Conservation (phyloP, 805 yeast genomes). For the Myxozyma melibiosi region DNA sequence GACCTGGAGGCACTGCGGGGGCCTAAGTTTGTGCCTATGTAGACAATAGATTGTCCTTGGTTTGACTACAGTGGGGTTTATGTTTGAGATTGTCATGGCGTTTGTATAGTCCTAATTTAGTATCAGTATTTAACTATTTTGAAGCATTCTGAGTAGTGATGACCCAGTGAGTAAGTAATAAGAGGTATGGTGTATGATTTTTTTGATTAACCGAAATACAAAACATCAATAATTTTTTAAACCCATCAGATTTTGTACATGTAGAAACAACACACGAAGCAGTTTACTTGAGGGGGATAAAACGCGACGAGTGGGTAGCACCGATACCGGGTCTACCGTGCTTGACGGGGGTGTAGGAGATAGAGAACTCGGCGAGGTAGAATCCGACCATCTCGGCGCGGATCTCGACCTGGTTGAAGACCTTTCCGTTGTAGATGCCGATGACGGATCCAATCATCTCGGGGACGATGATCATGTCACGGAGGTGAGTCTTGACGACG, state of each 20-base stretch:
- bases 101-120: background rate
- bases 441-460: constrained; percentile 99
- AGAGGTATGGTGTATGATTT: background rate
- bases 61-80: background rate
- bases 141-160: background rate
- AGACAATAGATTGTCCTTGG: background rate
- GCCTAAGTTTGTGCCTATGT: constrained; percentile 1
- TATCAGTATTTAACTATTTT: background rate
- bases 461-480: constrained; percentile 98
- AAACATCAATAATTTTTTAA: constrained; percentile 1
- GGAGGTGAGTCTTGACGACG: constrained; percentile 97
- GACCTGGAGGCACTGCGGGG: constrained; percentile 70
- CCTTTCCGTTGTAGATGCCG: constrained; percentile 99
- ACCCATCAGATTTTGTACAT: constrained; percentile 23
- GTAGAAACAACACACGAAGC: background rate
- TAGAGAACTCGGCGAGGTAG: constrained; percentile 99
- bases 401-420: constrained; percentile 97
- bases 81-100: background rate
- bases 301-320: constrained; percentile 51
- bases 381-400: constrained; percentile 99
- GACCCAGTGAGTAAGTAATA: too few species aligned
- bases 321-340: constrained; percentile 96
- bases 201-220: constrained; percentile 9
- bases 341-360: constrained; percentile 99
- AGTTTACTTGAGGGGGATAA: constrained; percentile 38